Base-by-base conservation (phyloP, 2,329 filamentous ascomycete genomes). In the Juglanconis oblonga region DNA sequence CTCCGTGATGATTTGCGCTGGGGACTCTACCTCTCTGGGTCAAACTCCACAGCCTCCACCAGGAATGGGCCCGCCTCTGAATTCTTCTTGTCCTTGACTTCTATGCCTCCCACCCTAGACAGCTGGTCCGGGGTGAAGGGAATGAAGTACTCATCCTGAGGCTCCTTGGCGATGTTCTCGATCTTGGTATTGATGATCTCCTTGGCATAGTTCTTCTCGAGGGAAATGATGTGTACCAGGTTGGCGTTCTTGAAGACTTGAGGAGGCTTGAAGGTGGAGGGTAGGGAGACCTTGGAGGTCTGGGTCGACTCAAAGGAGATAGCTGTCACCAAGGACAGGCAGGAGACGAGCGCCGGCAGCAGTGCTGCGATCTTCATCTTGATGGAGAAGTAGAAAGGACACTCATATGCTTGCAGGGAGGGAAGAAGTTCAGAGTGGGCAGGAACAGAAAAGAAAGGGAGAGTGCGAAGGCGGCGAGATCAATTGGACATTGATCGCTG, bases 161-260 rank as follows among this genome's bases (percentile, higher is more conserved):
- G 84, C 66, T 88, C 79, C 63, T 84, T 82, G 70, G 89, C 91
- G 66, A 90, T 81, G 74, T 99, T 99, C 79, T 97, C 90, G 64
- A 99, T 86, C 55, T 96, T 82, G n/a, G 97, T 88, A 77, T 98
- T 97, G 81, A 97, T 86, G 13, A 88, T 89, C 76, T 98, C 94
- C 72, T 92, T 88, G 58, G 88, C 87, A 70, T 95, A 98, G 67
- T 87, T 90, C 81, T 97, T 98, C 77, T 98, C 94, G 61, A 97
- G 77, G 67, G 96, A 97, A 71, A 96, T 88, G 65, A 90, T 88
- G 69, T 95, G 90, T 55, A 98, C 89, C 35, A 98, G 77, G 74
- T 99, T 98, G 75, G 83, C 84, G 76, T 99, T 97, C 79, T 93
- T 92, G 80, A 97, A 99, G 67, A 93, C 90, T 73, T 92, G 90